Base-by-base conservation (phyloP, 2,329 filamentous ascomycete genomes). In the Camptophora hylomeconis region DNA sequence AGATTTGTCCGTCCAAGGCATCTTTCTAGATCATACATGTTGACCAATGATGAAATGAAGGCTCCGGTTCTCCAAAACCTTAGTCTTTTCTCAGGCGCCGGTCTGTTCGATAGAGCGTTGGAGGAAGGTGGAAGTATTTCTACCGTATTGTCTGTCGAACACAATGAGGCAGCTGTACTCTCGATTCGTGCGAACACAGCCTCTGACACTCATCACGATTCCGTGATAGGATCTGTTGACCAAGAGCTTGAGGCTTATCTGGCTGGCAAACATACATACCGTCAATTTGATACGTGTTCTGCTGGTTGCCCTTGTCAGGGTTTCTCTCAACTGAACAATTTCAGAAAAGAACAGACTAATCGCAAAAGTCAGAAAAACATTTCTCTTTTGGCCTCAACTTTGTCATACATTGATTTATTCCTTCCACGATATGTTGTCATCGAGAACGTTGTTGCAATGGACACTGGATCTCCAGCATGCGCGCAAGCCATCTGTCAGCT, bases 221-320 rank as follows among this genome's bases (percentile, higher is more conserved):
- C 63, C 78, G 0, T 86, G 72, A 40, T 61, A 1, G 80, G 80
- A 0, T 86, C 79, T 0, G 73, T 86, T 1, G 76, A 87, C 40
- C 71, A 79, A 32, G 61, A 79, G 9, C 59, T 86, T 0, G 47
- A 50, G 1, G 50, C 59, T 11, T 71, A 69, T 0, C 56, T 84
- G 1, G 31, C 52, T 3, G 75, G 71, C 0, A 46, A 57, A 4
- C 73, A 77, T 0, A 43, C 40, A 1, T 60, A 76, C 1, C 78
- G 75, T 1, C 59, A 73, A 1, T 68, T 87, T 0, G 68, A 80
- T 7, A 65, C 82, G 17, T 69, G 87, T 6, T 69, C 68, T 2
- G 81, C 69, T 1, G 82, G 82, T 0, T 80, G 72, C 28, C 82
- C 82, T 0, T 92, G 82, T 40, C 79, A 76, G 10, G 81, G 78